Conservation (phyloP, 345 rosid species). For the Tarenaya hassleriana region DNA sequence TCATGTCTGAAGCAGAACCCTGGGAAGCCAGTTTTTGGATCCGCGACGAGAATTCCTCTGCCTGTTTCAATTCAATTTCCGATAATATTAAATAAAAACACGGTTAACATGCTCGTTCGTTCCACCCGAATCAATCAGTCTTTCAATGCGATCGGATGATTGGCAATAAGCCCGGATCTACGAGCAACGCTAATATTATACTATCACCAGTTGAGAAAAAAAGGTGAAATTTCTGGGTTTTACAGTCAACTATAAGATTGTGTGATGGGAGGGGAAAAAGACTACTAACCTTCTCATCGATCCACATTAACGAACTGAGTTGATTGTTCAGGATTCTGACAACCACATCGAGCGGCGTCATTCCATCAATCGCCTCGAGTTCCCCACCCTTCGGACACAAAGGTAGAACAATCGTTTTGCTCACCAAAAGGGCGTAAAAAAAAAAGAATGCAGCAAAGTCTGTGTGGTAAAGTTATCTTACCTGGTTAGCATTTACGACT, state of each 20-base stretch:
- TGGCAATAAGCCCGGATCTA: too few relatives aligned
- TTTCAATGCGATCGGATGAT: too few relatives aligned
- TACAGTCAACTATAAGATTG: too few relatives aligned
- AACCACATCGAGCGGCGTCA: constrained; percentile 85
- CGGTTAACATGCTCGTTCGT: too few relatives aligned
- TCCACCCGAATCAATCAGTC: too few relatives aligned
- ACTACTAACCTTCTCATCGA: constrained; percentile 84
- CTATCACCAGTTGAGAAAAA: too few relatives aligned
- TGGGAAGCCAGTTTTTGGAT: constrained; percentile 67
- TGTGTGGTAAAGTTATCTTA: constrained; percentile 14
- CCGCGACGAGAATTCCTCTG: constrained; percentile 84
- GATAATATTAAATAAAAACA: too few relatives aligned
- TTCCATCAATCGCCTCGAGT: constrained; percentile 64
- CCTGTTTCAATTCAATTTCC: too few relatives aligned
- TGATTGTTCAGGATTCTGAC: constrained; percentile 91
- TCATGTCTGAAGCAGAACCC: constrained; percentile 56
- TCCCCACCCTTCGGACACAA: constrained; percentile 69
- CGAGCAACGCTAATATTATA: too few relatives aligned
- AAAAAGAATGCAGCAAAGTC: neutral
- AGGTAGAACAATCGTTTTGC: constrained; percentile 9
- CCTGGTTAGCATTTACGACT: constrained; percentile 77
- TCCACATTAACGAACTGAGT: constrained; percentile 93
- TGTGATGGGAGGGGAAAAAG: constrained; percentile 5
- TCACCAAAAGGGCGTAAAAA: neutral
- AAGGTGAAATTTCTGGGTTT: too few relatives aligned